Evolutionary conservation across 2,329 filamentous ascomycete species (phyloP), one percentile per base, ranked within the genome.

Genomic region (Dendryphion nanum): DNA sequence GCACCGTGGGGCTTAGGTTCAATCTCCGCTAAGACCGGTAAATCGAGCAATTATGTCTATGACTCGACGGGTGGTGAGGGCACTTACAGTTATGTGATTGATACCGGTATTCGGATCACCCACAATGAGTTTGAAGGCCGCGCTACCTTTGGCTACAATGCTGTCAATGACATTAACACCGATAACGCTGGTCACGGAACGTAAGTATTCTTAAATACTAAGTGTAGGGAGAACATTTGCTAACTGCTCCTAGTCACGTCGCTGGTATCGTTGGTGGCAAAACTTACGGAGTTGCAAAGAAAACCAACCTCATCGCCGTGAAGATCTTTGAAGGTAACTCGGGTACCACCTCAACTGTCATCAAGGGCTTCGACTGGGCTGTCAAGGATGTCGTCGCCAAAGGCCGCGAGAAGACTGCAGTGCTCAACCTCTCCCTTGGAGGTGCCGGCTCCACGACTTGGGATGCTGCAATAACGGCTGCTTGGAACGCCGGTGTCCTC

Each of bases 51-150:
- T 21, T 61, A 63, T 41, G 36, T 56, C 21, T 63, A 59, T 23
- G 60, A 63, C 26, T 31, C 36, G 2, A 45, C 38, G 14, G 53
- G 48, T 7, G 57, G 57, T n/a, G 18, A 48, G 4, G 56, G 50
- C 18, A 59, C 50, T 0, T 62, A 48, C 38, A 52, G 48, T 14
- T 85, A 79, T 56, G 67, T 85, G 14, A 71, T 85, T n/a, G 82
- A 86, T 61, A 83, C 81, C 2, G 82, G 82, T 44, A 76, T 85
- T 57, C 64, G 68, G 30, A 61, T 63, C 20, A 74, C 70, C 2
- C 82, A 85, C 62, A 19, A 33, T 1, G 62, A 64, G 6, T 65
- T 65, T 19, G 48, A 43, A 10, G 55, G 57, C 18, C 55, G 61
- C 13, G 61, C 59, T 7, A 38, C 34, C 7, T 57, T 49, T 42